Conservation (phyloP, 2,329 filamentous ascomycete genomes). For the Dothistroma septosporum region DNA sequence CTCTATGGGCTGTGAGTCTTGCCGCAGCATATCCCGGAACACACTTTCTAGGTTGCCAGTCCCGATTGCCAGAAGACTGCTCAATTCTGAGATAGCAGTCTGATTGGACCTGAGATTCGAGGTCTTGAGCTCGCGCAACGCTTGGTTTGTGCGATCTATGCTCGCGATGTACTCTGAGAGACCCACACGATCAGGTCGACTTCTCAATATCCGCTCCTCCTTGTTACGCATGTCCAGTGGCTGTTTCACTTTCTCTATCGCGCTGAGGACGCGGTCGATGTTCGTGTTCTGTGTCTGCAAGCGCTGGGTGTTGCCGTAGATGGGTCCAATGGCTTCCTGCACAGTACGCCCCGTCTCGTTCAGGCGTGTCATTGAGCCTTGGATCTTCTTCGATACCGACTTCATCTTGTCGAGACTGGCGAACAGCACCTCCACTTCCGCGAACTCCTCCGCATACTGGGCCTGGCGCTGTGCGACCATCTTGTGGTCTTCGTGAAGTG, state of each 20-base stretch:
- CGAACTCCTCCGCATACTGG: slow-evolving; percentile 62
- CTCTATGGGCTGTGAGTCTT: slow-evolving; percentile 77
- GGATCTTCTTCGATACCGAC: slow-evolving; percentile 90
- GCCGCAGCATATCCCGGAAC: slow-evolving; percentile 72
- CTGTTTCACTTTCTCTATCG: slow-evolving; percentile 82
- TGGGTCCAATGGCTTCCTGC: slow-evolving; percentile 83
- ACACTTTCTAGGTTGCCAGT: slow-evolving; percentile 78
- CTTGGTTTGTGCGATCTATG: slow-evolving; percentile 80
- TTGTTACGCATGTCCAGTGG: slow-evolving; percentile 89
- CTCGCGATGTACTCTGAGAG: slow-evolving; percentile 82
- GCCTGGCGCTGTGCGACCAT: slow-evolving; percentile 56
- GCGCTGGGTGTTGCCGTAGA: slow-evolving; percentile 86
- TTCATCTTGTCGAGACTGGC: slow-evolving; percentile 85
- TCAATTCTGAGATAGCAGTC: slow-evolving; percentile 76
- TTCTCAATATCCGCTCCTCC: slow-evolving; percentile 84
- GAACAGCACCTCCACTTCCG: slow-evolving; percentile 63
- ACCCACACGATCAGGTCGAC: slow-evolving; percentile 72
- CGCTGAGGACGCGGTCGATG: slow-evolving; percentile 77
- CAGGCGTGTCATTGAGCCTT: slow-evolving; percentile 76
- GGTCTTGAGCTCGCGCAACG: slow-evolving; percentile 76
- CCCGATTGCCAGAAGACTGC: slow-evolving; percentile 70
- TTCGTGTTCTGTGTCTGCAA: slow-evolving; percentile 86
- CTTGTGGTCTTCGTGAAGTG: slow-evolving; percentile 8
- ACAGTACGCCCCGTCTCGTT: slow-evolving; percentile 88
- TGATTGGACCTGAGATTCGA: slow-evolving; percentile 94